Conservation (phyloP, 2,329 filamentous ascomycete genomes). For the Aspergillus sp. region DNA sequence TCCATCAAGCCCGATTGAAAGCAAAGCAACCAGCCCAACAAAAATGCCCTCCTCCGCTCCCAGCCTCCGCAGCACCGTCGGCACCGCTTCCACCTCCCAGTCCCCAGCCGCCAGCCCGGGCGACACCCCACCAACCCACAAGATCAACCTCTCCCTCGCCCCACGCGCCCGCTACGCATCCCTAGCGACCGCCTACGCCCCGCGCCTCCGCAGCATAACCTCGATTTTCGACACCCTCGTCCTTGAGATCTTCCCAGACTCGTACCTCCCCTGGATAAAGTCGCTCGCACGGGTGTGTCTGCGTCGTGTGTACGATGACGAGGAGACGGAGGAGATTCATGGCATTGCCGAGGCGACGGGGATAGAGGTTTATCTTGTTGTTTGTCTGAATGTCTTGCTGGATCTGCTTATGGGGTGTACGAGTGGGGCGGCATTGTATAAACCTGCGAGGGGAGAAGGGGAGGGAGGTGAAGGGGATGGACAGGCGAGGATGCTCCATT, state of each 20-base stretch:
- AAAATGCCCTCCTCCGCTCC: neutral
- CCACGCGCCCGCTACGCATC: constrained; percentile 57
- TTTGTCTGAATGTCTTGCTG: constrained; percentile 66
- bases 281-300: constrained; percentile 53
- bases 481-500: constrained; percentile 40
- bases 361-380: constrained; percentile 62
- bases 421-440: constrained; percentile 52
- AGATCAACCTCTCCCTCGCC: constrained; percentile 60
- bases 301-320: constrained; percentile 54
- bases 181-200: constrained; percentile 53
- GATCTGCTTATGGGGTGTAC: constrained; percentile 70
- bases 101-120: neutral
- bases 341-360: constrained; percentile 59
- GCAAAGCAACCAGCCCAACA: neutral
- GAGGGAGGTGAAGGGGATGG: constrained; percentile 15
- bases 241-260: constrained; percentile 32
- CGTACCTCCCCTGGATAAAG: constrained; percentile 34
- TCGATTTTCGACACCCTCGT: constrained; percentile 56
- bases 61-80: neutral
- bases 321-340: constrained; percentile 65
- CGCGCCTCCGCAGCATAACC: constrained; percentile 50
- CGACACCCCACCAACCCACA: constrained; percentile 43
- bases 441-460: constrained; percentile 15
- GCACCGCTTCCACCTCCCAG: neutral
- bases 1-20: neutral